A percentile compares a stretch with the other conserved stretches of the same genome.
These are phyloP conservation scores for Marvania coccoides DNA, from an alignment of 139 green algal genomes.

Conservation along the genomic window DNA sequence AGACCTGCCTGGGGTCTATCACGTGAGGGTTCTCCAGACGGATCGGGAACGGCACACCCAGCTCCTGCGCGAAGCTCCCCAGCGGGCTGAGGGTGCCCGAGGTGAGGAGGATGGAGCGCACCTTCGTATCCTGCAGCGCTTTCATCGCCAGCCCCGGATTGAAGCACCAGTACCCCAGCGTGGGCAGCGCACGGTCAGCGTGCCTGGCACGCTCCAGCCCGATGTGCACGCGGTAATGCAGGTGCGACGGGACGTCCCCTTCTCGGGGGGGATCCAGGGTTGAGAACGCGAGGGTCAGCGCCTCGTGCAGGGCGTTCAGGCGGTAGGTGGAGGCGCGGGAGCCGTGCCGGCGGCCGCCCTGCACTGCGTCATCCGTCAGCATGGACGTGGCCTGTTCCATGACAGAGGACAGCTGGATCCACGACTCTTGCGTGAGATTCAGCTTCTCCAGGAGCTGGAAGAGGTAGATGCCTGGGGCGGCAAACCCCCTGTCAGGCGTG, in stretches of 20 bases:
- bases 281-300: slow-evolving; percentile 55
- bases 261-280: slow-evolving; percentile 20
- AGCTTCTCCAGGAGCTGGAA: slow-evolving; percentile 35
- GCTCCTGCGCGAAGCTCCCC: slow-evolving; percentile 79
- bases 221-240: slow-evolving; percentile 65
- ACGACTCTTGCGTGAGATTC: slow-evolving; percentile 15
- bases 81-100: slow-evolving; percentile 86
- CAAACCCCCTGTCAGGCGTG: slow-evolving; percentile 22
- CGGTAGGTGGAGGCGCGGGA: slow-evolving; percentile 29
- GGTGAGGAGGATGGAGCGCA: slow-evolving; percentile 81
- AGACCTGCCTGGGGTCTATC: slow-evolving; percentile 74
- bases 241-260: neutral
- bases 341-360: slow-evolving; percentile 28
- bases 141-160: slow-evolving; percentile 53
- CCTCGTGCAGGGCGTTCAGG: slow-evolving; percentile 29
- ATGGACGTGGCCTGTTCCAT: slow-evolving; percentile 26
- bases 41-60: slow-evolving; percentile 76
- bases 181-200: slow-evolving; percentile 30
- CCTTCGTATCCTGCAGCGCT: slow-evolving; percentile 33
- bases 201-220: slow-evolving; percentile 38
- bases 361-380: slow-evolving; percentile 22
- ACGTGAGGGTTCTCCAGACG: slow-evolving; percentile 95
- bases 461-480: slow-evolving; percentile 28
- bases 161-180: slow-evolving; percentile 93
- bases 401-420: slow-evolving; percentile 1